These are phyloP conservation scores for Scheffersomyces coipomensis DNA, from an alignment of 805 yeast genomes.

Conservation along the genomic window DNA sequence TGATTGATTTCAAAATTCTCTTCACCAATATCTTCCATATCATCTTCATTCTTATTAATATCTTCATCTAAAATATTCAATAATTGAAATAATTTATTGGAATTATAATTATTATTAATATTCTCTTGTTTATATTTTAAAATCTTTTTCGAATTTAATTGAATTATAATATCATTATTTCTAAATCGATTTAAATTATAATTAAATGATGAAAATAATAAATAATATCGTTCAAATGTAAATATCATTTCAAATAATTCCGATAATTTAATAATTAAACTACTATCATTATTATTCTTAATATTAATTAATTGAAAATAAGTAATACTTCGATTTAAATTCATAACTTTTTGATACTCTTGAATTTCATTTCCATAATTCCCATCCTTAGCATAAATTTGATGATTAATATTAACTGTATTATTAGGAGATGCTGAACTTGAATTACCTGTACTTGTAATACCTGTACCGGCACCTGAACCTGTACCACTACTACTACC, in stretches of 20 bases:
- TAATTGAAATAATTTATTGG: constrained; percentile 3
- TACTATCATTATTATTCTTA: constrained; percentile 17
- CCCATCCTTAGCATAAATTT: background rate
- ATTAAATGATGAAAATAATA: constrained; percentile 13
- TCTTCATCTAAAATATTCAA: constrained; percentile 3
- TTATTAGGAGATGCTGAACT: background rate
- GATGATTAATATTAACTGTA: background rate
- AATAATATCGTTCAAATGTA: constrained; percentile 24
- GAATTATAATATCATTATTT: constrained; percentile 9
- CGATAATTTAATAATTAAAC: constrained; percentile 18
- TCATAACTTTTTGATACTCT: constrained; percentile 29
- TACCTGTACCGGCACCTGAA: no score
- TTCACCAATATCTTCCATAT: constrained; percentile 2
- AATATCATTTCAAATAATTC: constrained; percentile 32
- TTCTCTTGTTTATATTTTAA: constrained; percentile 1
- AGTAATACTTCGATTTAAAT: constrained; percentile 27
- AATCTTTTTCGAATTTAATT: constrained; percentile 4
- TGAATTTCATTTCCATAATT: constrained; percentile 17
- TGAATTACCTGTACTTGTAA: constrained; percentile 1
- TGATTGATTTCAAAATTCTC: constrained; percentile 1
- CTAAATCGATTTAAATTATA: constrained; percentile 8
- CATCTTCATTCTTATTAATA: constrained; percentile 3
- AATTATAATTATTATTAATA: constrained; percentile 5
- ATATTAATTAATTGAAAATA: constrained; percentile 29
- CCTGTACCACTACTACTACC: no score